Evolutionary conservation across 1,284 basidiomycete genomes (phyloP), one percentile per base, ranked within the genome.

Genomic region (Austropuccinia psidii): DNA sequence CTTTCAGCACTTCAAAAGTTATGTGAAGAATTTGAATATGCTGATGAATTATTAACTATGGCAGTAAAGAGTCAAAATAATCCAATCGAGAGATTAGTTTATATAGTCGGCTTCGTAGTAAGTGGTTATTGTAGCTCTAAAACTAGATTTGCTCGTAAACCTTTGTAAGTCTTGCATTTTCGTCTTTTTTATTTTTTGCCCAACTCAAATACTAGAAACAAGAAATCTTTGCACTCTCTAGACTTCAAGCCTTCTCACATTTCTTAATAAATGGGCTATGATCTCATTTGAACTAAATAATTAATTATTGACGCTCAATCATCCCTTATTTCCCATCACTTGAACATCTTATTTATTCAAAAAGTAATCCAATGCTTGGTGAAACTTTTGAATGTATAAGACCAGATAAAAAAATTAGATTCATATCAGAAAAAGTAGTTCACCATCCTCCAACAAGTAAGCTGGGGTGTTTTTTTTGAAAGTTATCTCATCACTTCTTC

Each of bases 321-420:
- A n/a, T n/a, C n/a, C n/a, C n/a, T n/a, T n/a, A n/a, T n/a, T n/a
- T n/a, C n/a, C n/a, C n/a, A n/a, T n/a, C n/a, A n/a, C n/a, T n/a
- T n/a, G n/a, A n/a, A n/a, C n/a, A n/a, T n/a, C n/a, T n/a, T n/a
- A n/a, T n/a, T n/a, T n/a, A n/a, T n/a, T n/a, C n/a, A n/a, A n/a
- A n/a, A n/a, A 91, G 90, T 78, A 93, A 91, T 77, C 91, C 91
- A 0, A 87, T 93, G 85, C 69, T 93, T 61, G 89, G 87, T 13
- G 92, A 94, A 81, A 93, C 92, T 0, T 94, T 90, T 77, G 92
- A 94, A 80, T 89, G 90, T 76, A 78, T 84, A 37, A 86, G 90
- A n/a, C 75, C 77, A 57, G 88, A 80, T 31, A 77, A 77, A 60
- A 76, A 77, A 84, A 79, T 79, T 64, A 87, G 86, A 73, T 91